phyloP scores from a whole-genome alignment of 2,329 filamentous ascomycete genomes.

The Exophiala calicioides region DNA sequence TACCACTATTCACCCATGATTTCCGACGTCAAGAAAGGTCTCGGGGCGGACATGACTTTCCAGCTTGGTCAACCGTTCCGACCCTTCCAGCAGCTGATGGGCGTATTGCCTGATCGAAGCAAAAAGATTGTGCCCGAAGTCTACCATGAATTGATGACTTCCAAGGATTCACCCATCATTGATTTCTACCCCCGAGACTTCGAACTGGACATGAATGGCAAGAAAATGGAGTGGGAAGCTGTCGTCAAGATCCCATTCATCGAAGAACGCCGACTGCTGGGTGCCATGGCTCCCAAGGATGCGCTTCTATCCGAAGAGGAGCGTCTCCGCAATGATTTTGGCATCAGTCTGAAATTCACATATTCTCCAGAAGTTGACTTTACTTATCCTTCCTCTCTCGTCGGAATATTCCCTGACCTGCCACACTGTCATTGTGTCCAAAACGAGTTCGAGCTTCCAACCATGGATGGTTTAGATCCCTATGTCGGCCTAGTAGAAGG shows the following conservation, averaged over 20 bases:
- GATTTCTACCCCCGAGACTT: constrained; percentile 98
- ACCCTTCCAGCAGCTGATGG: constrained; percentile 97
- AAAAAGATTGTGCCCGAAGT: constrained; percentile 89
- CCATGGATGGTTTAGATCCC: constrained; percentile 84
- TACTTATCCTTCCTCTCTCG: constrained; percentile 81
- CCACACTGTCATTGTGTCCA: constrained; percentile 85
- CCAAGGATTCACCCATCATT: constrained; percentile 84
- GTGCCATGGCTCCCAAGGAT: constrained; percentile 84
- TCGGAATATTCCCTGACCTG: constrained; percentile 88
- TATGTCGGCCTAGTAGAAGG: constrained; percentile 81
- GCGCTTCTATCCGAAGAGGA: constrained; percentile 75
- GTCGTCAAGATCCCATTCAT: constrained; percentile 99
- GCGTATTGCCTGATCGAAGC: constrained; percentile 92
- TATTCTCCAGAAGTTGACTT: constrained; percentile 77
- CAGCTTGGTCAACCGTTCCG: constrained; percentile 91
- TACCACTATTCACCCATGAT: constrained; percentile 99
- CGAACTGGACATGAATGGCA: constrained; percentile 98
- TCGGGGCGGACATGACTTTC: constrained; percentile 87
- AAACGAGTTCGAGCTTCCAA: constrained; percentile 93
- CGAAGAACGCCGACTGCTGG: constrained; percentile 80
- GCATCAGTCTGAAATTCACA: constrained; percentile 88
- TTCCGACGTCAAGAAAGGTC: constrained; percentile 85
- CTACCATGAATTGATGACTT: constrained; percentile 92
- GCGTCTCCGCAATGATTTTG: constrained; percentile 82
- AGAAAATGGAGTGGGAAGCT: constrained; percentile 99